Evolutionary conservation across 2,329 filamentous ascomycete species (phyloP).

Genomic region (Septoria petroselini): DNA sequence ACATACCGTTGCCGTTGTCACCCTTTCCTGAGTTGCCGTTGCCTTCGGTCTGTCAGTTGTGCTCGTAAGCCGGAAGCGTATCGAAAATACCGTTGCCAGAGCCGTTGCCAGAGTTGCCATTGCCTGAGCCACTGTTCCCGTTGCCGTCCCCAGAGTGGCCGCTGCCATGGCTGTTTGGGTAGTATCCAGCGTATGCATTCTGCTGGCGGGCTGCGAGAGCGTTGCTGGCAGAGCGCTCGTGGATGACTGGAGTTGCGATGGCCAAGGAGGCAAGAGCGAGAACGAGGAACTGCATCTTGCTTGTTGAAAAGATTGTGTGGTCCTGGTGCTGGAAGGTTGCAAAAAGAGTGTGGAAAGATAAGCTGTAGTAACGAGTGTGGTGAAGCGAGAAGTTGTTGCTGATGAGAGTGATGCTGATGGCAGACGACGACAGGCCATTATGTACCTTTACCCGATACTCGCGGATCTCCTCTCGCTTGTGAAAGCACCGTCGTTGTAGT

Average conservation of each 20-base stretch:
- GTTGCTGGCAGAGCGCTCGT: not conserved
- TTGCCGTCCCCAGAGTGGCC: conserved; percentile 3
- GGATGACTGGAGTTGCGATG: conserved; percentile 1
- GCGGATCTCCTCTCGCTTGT: too few relatives aligned
- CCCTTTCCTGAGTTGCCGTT: not conserved
- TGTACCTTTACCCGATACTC: not conserved
- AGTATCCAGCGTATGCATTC: not conserved
- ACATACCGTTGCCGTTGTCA: not conserved
- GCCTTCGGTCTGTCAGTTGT: not conserved
- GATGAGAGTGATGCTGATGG: conserved; percentile 1
- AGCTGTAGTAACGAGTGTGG: not conserved
- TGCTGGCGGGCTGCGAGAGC: not conserved
- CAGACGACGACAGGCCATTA: not conserved
- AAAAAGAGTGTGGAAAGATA: not conserved
- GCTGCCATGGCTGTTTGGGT: not conserved
- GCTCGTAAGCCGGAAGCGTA: too few relatives aligned
- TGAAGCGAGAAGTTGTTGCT: conserved; percentile 2
- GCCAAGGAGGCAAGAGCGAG: conserved; percentile 13
- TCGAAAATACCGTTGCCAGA: not conserved
- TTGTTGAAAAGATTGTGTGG: not conserved
- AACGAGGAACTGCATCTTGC: conserved; percentile 18
- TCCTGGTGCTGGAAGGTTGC: not conserved
- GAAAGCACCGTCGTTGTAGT: too few relatives aligned
- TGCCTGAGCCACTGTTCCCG: conserved; percentile 1
- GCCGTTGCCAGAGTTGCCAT: conserved; percentile 3